These are phyloP conservation scores for Omphalotus olearius DNA, from an alignment of 1,284 basidiomycete genomes.

Conservation along the genomic window DNA sequence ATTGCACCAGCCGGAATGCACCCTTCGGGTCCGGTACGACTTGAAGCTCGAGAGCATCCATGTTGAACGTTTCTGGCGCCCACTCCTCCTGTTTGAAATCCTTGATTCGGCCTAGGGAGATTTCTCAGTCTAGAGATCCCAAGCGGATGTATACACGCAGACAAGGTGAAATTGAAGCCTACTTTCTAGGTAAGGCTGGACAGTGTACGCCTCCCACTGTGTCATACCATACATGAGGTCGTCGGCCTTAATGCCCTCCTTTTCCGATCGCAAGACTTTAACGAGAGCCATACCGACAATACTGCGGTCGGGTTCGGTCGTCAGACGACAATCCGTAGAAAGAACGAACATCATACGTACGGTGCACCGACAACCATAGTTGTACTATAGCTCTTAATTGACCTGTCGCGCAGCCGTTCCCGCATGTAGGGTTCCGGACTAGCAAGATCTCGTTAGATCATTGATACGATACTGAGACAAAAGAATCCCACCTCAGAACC, in stretches of 20 bases:
- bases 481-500: slow-evolving; percentile 12
- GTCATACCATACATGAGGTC: slow-evolving; percentile 16
- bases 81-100: slow-evolving; percentile 8
- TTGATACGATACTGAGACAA: too few relatives aligned
- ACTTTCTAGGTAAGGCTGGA: slow-evolving; percentile 20
- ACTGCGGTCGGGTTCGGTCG: slow-evolving; percentile 6
- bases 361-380: slow-evolving; percentile 26
- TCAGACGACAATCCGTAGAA: not conserved
- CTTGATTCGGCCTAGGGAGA: not conserved
- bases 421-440: slow-evolving; percentile 34
- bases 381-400: slow-evolving; percentile 21
- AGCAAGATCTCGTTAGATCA: slow-evolving; percentile 12
- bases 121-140: not conserved
- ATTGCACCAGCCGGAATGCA: slow-evolving; percentile 2
- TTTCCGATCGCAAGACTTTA: slow-evolving; percentile 32
- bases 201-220: slow-evolving; percentile 17
- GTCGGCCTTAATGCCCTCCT: slow-evolving; percentile 26
- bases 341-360: slow-evolving; percentile 19
- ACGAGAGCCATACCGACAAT: slow-evolving; percentile 25
- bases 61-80: not conserved
- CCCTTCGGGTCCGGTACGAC: slow-evolving; percentile 8
- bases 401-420: slow-evolving; percentile 26
- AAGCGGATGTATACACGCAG: not conserved
- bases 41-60: slow-evolving; percentile 5
- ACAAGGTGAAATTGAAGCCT: slow-evolving; percentile 16